Base-by-base conservation (phyloP, 352 stramenopile species). In the Phytopythium vexans region DNA sequence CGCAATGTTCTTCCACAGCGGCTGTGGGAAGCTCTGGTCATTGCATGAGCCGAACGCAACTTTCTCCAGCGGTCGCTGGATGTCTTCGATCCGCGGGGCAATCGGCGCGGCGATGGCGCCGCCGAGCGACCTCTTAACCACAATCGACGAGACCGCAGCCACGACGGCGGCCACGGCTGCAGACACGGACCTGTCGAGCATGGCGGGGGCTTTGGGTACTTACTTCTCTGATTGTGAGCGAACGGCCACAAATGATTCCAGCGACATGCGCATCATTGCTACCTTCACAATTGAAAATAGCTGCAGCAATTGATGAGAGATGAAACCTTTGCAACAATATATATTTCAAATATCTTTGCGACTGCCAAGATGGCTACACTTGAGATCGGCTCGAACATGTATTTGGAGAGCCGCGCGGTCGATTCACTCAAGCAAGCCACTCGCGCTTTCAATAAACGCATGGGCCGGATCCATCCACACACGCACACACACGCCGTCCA, bases 31-130 rank as follows among this genome's bases (percentile, higher is more conserved):
- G 67, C 80, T 86, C 66, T 95, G 85, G 48, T 95, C 82, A 46
- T 92, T 95, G 77, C 85, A 95, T 10, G 85, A 95, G 39, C 82
- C 85, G 62, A 95, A 95, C 32, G 72, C 81, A 42, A 94, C 65
- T 49, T 66, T 74, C 31, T 67, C 40, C 27, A 89, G 71, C 37
- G 79, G 70, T 39, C 61, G 34, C 42, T 66, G 58, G 54, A 89
- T 68, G 59, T 84, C 70, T 49, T 79, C 49, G 15, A 86, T 58
- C 33, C 60, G 67, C 21, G 72, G 62, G 31, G 40, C 49, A 7
- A 51, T 53, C 1, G 46, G 15, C 10, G 52, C 33, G 15, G 50
- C 61, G 33, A 72, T 27, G 31, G 35, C 43, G 3, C 49, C 31
- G 34, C 11, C 63, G n/a, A 50, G 8, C 11, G 45, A 41, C 16